Evolutionary conservation across 352 stramenopile genomes (phyloP).

Genomic region (Phytophthora tubulina): DNA sequence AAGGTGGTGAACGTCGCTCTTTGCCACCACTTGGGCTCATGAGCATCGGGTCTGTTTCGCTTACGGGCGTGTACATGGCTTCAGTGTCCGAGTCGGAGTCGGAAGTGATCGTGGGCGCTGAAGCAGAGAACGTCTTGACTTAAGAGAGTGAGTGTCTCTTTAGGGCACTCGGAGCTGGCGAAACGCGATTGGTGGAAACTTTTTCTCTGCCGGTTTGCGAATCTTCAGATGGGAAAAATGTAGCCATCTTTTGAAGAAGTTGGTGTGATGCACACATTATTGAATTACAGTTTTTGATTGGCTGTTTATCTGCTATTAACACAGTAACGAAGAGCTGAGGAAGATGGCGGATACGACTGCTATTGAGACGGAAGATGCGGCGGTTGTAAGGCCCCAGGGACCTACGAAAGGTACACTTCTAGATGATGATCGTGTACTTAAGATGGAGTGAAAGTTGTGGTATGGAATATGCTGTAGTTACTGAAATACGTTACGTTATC

Average conservation of each 20-base stretch:
- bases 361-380: neutral
- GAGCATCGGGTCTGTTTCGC: constrained; percentile 86
- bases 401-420: constrained; percentile 46
- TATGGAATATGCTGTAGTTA: neutral
- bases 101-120: constrained; percentile 20
- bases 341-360: constrained; percentile 17
- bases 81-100: constrained; percentile 41
- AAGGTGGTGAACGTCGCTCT: constrained; percentile 28
- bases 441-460: neutral
- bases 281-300: neutral
- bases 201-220: constrained; percentile 1
- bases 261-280: constrained; percentile 13
- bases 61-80: constrained; percentile 79
- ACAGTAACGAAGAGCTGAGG: neutral
- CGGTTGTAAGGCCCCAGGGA: constrained; percentile 29
- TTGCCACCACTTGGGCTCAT: constrained; percentile 50
- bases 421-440: neutral
- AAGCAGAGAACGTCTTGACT: constrained; percentile 30
- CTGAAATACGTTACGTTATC: constrained; percentile 2
- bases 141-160: constrained; percentile 9
- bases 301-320: neutral
- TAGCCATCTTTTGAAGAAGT: neutral
- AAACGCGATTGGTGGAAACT: constrained; percentile 16
- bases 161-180: constrained; percentile 4
- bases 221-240: constrained; percentile 18